Base-by-base conservation (phyloP, 805 yeast genomes). In the Schwanniomyces pseudopolymorphus region DNA sequence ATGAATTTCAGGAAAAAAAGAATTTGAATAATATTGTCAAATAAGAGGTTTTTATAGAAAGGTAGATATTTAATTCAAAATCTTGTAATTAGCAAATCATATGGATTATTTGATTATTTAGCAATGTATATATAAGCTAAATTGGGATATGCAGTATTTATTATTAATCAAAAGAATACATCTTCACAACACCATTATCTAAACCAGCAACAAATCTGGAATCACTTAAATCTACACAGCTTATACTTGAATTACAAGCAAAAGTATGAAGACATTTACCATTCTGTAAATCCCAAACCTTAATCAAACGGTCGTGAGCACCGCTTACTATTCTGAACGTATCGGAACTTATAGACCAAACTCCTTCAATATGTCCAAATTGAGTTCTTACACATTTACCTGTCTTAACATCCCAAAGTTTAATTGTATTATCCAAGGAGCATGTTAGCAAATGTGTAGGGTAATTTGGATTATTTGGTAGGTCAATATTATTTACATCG, bases 291-390 rank as follows among this genome's bases (percentile, higher is more conserved):
- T 94, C 99, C 99, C 99, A 94, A 5, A 94, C 87, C 64, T 87
- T 92, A 50, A 88, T 88, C 28, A 83, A 74, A 51, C 89, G 79
- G 70, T 94, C 99, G 61, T 94, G 97, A 1, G 97, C 91, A 1
- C 98, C 98, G 57, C 94, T 84, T 9, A 92, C 87, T 39, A 94
- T 87, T 54, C 99, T 79, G 75, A 94, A 94, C 33, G 91, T 90
- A 70, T 94, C 98, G 0, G 97, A 96, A 14, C 94, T 89, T 46
- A 94, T 86, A 37, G 92, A 89, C 97, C 98, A 92, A 16, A 94
- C 96, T 19, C 99, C 99, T 67, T 94, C 98, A 45, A 92, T 89
- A 62, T 94, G 99, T 2, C 99, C 99, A 70, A 92, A 94, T 65
- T 94, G 92, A 0, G 99, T 94, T 47, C 97, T 77, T 9, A 90